These are phyloP conservation scores for Penicillium simplicissimum DNA, from an alignment of 495 filamentous ascomycete genomes.

Conservation along the genomic window DNA sequence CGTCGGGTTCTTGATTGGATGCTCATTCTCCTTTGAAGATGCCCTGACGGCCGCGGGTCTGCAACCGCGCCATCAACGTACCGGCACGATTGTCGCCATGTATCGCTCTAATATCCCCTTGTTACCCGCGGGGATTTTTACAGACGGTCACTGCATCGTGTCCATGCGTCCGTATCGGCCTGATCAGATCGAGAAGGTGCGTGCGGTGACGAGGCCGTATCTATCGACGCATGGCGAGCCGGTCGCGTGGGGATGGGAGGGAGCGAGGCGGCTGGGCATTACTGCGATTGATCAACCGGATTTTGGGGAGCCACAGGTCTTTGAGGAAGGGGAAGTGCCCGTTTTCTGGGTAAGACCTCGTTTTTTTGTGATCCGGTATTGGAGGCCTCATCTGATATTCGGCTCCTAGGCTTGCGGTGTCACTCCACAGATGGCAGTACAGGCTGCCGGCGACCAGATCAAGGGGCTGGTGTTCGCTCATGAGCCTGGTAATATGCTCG, in stretches of 20 bases:
- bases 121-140: conserved; percentile 54
- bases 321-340: conserved; percentile 46
- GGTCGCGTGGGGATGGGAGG: conserved; percentile 61
- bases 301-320: conserved; percentile 44
- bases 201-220: conserved; percentile 49
- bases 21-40: conserved; percentile 57
- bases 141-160: conserved; percentile 47
- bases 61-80: conserved; percentile 42
- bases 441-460: conserved; percentile 43
- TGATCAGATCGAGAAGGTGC: conserved; percentile 47
- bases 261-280: conserved; percentile 46
- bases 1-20: conserved; percentile 59
- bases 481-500: conserved; percentile 57
- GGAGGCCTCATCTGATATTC: not conserved
- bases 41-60: conserved; percentile 48
- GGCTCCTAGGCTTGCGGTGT: conserved; percentile 52
- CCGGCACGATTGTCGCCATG: conserved; percentile 49
- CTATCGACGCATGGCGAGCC: conserved; percentile 57
- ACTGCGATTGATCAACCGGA: conserved; percentile 44
- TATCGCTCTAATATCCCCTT: conserved; percentile 53
- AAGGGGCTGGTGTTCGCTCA: conserved; percentile 54
- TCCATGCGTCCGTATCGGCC: conserved; percentile 55
- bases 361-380: too few relatives aligned
- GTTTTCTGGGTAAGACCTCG: conserved; percentile 57
- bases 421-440: conserved; percentile 58